Base-by-base conservation (phyloP, 768 basidiomycete genomes). In the Phlebiopsis flavidoalba region DNA sequence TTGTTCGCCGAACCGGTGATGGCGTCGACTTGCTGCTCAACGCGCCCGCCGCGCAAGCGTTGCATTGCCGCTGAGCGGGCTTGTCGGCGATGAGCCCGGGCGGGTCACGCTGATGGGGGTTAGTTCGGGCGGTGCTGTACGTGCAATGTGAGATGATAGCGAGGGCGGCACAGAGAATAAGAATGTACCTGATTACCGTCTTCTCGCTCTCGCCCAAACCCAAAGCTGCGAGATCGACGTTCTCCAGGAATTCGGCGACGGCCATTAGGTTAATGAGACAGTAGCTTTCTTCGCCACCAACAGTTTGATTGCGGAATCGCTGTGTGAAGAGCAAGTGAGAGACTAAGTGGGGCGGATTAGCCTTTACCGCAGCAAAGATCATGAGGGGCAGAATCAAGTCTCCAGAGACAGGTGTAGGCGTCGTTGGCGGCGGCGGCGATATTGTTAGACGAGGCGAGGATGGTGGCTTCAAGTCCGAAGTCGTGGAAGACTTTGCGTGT, bases 211-310 rank as follows among this genome's bases (percentile, higher is more conserved):
- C 85, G 6, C 81, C 83, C 6, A 93, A 73, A 65, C 74, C 87
- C 19, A 91, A 75, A 0, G 80, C 83, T 8, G 82, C 87, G 59
- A 97, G 77, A 74, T 98, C 94, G 37, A 98, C 93, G 69, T 95
- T 92, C 75, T 96, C 94, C 55, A 98, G 78, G 71, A 98, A 99
- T 70, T 98, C 95, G 1, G 91, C 92, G 5, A 96, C 95, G 11
- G 96, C 96, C 79, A 95, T 86, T 43, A 97, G 78, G 73, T 97
- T 98, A 71, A 98, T 91, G 45, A 96, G 80, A 60, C 95, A 98
- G 67, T 95, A 99, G 52, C 86, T 87, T 67, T 93, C 91, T 69
- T 98, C 94, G 2, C 95, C 95, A 0, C 86, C 68, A 2, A 66
- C 84, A 2, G 82, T 69, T 58, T 83, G 80, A 58, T 83, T 81